Evolutionary conservation across 805 yeast genomes (phyloP).

Genomic region (Sungouiella blattae): DNA sequence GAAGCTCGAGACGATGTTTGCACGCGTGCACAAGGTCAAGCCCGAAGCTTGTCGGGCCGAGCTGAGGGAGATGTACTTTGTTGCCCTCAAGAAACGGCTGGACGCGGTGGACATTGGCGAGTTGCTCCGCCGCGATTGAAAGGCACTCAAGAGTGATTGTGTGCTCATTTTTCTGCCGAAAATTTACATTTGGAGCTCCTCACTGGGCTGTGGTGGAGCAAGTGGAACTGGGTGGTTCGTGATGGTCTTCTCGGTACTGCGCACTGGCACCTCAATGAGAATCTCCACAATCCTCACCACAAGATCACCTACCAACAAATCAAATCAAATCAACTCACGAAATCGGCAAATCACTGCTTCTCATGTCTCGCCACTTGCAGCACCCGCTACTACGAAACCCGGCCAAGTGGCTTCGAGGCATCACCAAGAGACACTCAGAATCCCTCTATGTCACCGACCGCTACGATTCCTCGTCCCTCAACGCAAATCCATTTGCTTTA

Average conservation of each 20-base stretch:
- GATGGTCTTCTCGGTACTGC: too few species aligned
- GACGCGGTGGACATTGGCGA: slow-evolving; percentile 9
- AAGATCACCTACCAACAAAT: too few species aligned
- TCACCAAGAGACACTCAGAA: slow-evolving; percentile 19
- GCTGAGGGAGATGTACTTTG: slow-evolving; percentile 79
- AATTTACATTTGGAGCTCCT: too few species aligned
- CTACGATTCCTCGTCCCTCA: slow-evolving; percentile 16
- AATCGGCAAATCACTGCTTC: too few species aligned
- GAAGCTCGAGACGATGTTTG: slow-evolving; percentile 57
- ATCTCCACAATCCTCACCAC: too few species aligned
- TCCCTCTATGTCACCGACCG: slow-evolving; percentile 15
- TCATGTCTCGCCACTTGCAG: slow-evolving; percentile 13
- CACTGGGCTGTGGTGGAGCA: too few species aligned
- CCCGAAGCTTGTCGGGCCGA: slow-evolving; percentile 79
- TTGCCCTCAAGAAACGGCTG: slow-evolving; percentile 52
- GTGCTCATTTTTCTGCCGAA: too few species aligned
- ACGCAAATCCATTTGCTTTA: slow-evolving; percentile 27
- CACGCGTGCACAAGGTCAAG: slow-evolving; percentile 63
- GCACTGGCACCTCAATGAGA: too few species aligned
- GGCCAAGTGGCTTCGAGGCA: slow-evolving; percentile 21
- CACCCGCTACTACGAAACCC: slow-evolving; percentile 34
- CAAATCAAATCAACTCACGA: too few species aligned
- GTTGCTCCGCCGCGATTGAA: too few species aligned
- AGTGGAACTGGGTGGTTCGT: too few species aligned
- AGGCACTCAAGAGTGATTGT: too few species aligned